Percentiles rank a stretch among this genome's conserved stretches.
Conservation (phyloP, 768 basidiomycete species). For the Phallus indusiatus region DNA sequence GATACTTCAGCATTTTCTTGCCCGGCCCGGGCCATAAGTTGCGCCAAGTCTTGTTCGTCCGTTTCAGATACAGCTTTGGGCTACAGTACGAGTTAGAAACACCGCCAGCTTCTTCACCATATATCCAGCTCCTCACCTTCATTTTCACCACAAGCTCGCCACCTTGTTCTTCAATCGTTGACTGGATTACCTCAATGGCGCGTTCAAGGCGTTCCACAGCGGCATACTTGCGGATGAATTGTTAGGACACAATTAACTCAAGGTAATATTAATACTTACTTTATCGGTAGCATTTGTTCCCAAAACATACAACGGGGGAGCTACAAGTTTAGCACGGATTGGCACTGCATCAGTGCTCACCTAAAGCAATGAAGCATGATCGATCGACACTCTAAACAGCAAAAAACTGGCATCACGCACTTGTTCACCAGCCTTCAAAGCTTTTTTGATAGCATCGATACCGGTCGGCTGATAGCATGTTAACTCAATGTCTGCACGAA, state of each 20-base stretch:
- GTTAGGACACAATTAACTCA: neutral
- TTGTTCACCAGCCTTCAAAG: constrained; percentile 80
- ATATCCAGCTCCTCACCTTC: constrained; percentile 50
- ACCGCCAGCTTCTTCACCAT: neutral
- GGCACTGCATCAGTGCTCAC: constrained; percentile 83
- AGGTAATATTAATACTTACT: constrained; percentile 27
- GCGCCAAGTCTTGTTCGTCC: constrained; percentile 94
- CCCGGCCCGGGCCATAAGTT: constrained; percentile 92
- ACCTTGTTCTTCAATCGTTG: constrained; percentile 73
- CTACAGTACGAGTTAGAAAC: constrained; percentile 28
- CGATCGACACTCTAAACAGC: neutral
- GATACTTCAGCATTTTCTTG: constrained; percentile 94
- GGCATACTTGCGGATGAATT: constrained; percentile 41
- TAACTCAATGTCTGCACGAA: constrained; percentile 94
- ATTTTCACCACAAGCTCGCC: constrained; percentile 90
- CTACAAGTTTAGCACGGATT: constrained; percentile 94
- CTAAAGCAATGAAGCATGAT: constrained; percentile 5
- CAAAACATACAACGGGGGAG: constrained; percentile 92
- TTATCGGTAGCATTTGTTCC: constrained; percentile 97
- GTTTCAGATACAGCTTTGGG: constrained; percentile 97
- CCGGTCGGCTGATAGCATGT: constrained; percentile 94
- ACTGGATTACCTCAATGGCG: constrained; percentile 85
- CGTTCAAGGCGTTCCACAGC: constrained; percentile 90
- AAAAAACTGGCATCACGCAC: constrained; percentile 14
- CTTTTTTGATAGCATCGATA: constrained; percentile 93